A percentile compares a stretch with the other conserved stretches of the same genome.
These are phyloP conservation scores for Candida namnaoensis DNA, from an alignment of 805 yeast genomes.

Conservation along the genomic window DNA sequence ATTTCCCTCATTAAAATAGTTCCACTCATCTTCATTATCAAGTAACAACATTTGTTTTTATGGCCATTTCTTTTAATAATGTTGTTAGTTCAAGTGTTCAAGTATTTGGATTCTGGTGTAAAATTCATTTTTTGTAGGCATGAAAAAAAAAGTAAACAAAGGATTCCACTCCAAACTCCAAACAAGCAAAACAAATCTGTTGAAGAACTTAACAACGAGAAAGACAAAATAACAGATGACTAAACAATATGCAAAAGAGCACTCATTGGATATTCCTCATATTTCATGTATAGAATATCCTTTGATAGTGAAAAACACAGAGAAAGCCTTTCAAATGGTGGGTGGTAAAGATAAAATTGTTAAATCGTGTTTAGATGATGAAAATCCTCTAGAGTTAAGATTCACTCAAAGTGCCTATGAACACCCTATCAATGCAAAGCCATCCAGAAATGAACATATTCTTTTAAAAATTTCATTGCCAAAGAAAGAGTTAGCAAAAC, in stretches of 20 bases:
- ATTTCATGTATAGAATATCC: conserved; percentile 77
- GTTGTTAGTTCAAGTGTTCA: too few relatives aligned
- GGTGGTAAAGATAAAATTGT: conserved; percentile 45
- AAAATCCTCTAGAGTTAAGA: conserved; percentile 29
- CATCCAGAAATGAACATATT: conserved; percentile 45
- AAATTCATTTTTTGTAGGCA: too few relatives aligned
- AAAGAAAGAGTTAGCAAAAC: conserved; percentile 34
- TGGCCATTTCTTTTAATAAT: too few relatives aligned
- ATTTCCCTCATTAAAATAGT: conserved; percentile 36
- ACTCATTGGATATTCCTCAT: conserved; percentile 65
- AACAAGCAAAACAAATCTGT: background rate
- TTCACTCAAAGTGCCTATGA: conserved; percentile 31
- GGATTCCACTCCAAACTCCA: too few relatives aligned
- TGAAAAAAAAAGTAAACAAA: too few relatives aligned
- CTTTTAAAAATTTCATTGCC: conserved; percentile 55
- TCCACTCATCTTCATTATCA: conserved; percentile 24
- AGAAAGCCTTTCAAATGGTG: conserved; percentile 57
- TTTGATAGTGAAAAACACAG: conserved; percentile 51
- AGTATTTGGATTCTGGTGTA: too few relatives aligned
- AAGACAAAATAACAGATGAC: conserved; percentile 5
- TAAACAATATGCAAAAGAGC: conserved; percentile 37
- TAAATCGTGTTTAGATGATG: conserved; percentile 21
- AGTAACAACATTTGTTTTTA: background rate
- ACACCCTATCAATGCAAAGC: conserved; percentile 56
- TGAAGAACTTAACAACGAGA: too few relatives aligned